Evolutionary conservation across 2,329 filamentous ascomycete genomes (phyloP).

Genomic region (Byssothecium circinans): DNA sequence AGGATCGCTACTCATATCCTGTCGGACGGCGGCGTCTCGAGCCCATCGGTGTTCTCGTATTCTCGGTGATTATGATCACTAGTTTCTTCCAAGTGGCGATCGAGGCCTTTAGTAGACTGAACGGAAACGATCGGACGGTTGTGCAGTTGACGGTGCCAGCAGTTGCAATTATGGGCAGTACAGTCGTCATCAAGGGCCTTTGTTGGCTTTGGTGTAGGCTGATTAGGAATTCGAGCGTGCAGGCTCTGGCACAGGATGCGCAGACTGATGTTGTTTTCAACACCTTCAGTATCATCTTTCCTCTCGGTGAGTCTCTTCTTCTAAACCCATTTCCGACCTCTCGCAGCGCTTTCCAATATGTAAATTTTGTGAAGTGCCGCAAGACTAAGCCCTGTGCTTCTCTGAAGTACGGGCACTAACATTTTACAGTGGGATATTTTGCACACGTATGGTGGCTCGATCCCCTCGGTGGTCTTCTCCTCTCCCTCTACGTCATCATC

Average conservation of each 20-base stretch:
- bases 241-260: conserved; percentile 71
- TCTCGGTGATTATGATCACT: conserved; percentile 84
- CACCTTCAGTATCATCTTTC: conserved; percentile 83
- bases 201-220: conserved; percentile 89
- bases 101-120: conserved; percentile 67
- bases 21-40: conserved; percentile 77
- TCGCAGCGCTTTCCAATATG: background rate
- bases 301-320: conserved; percentile 57
- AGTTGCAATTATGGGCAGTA: conserved; percentile 77
- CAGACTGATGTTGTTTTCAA: conserved; percentile 87
- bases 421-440: conserved; percentile 65
- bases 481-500: conserved; percentile 77
- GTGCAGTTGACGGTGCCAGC: conserved; percentile 74
- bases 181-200: conserved; percentile 77
- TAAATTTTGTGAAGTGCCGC: too few relatives aligned
- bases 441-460: conserved; percentile 82
- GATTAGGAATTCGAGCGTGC: conserved; percentile 82
- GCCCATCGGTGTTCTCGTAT: conserved; percentile 76
- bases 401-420: conserved; percentile 5
- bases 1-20: conserved; percentile 75
- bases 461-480: conserved; percentile 72
- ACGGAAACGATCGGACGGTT: conserved; percentile 62
- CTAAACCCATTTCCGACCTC: too few relatives aligned
- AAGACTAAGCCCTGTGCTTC: too few relatives aligned
- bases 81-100: conserved; percentile 78